Evolutionary conservation across 345 rosid genomes (phyloP).

Genomic region (Aegle marmelos): DNA sequence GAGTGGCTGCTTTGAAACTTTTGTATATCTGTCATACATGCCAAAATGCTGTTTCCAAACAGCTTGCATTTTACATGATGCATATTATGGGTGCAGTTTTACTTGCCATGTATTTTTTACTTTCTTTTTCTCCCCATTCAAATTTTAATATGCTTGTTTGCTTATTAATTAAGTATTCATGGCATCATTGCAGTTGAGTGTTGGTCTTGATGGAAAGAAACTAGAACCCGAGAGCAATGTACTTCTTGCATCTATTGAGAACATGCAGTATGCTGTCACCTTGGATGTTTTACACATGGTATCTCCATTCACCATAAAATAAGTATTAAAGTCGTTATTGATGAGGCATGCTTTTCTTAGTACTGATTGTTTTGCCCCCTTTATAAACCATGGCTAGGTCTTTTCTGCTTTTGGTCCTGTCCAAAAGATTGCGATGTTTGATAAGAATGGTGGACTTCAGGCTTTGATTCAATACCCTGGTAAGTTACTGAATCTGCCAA

Average conservation of each 20-base stretch:
- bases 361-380: not conserved
- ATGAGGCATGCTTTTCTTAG: not conserved
- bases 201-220: slow-evolving; percentile 91
- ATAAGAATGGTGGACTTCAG: slow-evolving; percentile 94
- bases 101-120: not conserved
- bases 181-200: slow-evolving; percentile 43
- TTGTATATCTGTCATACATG: not conserved
- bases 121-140: not conserved
- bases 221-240: slow-evolving; percentile 98
- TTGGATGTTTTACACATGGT: slow-evolving; percentile 96
- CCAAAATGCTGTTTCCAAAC: not conserved
- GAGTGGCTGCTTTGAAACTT: not conserved
- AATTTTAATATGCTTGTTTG: not conserved
- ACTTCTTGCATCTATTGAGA: slow-evolving; percentile 98
- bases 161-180: not conserved
- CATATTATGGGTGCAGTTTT: not conserved
- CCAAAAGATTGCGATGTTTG: slow-evolving; percentile 99
- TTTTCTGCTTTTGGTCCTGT: slow-evolving; percentile 91
- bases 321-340: not conserved
- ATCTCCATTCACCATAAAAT: slow-evolving; percentile 14
- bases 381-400: slow-evolving; percentile 43
- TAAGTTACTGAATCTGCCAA: slow-evolving; percentile 19
- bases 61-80: slow-evolving; percentile 7
- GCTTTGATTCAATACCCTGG: slow-evolving; percentile 87
- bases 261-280: slow-evolving; percentile 99